Evolutionary conservation across 2,329 filamentous ascomycete genomes (phyloP).

Genomic region (Phaeoacremonium minimum): DNA sequence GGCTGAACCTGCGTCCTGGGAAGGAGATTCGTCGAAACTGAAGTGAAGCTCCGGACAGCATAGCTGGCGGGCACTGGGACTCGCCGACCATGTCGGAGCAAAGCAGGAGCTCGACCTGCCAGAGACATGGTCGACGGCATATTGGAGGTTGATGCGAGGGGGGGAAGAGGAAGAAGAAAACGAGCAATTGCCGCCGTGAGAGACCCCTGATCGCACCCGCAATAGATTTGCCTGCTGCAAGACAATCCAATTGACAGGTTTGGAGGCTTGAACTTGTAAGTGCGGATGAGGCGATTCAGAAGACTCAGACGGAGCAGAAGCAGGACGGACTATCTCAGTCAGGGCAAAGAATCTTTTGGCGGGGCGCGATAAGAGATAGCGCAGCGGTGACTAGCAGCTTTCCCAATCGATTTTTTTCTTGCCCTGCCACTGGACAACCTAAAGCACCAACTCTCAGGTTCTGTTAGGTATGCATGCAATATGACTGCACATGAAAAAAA

Average conservation of each 20-base stretch:
- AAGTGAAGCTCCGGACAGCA: constrained; percentile 38
- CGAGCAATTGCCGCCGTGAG: neutral
- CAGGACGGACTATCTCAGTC: no score
- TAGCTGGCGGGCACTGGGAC: constrained; percentile 40
- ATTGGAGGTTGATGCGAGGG: constrained; percentile 13
- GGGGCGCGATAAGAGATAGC: constrained; percentile 13
- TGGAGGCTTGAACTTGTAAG: no score
- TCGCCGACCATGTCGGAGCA: constrained; percentile 51
- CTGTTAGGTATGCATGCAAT: no score
- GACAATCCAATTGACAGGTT: constrained; percentile 3
- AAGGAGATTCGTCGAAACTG: no score
- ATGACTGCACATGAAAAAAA: no score
- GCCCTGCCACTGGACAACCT: no score
- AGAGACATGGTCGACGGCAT: constrained; percentile 35
- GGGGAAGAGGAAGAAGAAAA: neutral
- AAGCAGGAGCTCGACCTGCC: constrained; percentile 52
- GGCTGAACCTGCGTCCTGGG: constrained; percentile 26
- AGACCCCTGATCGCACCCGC: constrained; percentile 2
- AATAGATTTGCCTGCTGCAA: constrained; percentile 1
- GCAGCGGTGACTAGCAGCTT: no score
- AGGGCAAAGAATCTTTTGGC: no score
- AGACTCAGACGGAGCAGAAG: constrained; percentile 7
- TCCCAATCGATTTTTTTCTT: no score
- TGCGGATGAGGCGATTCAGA: no score
- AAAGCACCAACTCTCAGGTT: no score